Conservation (phyloP, 1,139 yeast species). For the Pichia sp. region DNA sequence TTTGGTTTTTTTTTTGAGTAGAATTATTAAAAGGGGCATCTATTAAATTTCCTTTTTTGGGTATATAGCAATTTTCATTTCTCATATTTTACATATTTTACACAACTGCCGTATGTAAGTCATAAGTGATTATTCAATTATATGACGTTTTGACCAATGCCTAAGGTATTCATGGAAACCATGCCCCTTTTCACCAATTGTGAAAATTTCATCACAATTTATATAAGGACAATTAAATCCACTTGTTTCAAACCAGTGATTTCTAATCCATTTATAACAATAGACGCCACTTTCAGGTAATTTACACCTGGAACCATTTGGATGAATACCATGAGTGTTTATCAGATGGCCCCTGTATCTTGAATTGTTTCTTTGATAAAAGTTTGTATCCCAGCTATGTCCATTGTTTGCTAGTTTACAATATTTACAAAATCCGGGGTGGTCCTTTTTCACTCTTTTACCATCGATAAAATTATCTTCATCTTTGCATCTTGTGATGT, state of each 20-base stretch:
- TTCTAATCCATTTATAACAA: conserved; percentile 15
- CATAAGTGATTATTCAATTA: neutral
- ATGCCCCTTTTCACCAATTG: conserved; percentile 16
- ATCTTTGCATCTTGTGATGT: conserved; percentile 11
- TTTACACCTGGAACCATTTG: conserved; percentile 8
- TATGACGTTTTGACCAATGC: conserved; percentile 13
- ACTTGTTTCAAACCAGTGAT: conserved; percentile 15
- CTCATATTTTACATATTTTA: no score
- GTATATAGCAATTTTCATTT: neutral
- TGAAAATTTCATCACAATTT: conserved; percentile 5
- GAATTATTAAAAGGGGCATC: neutral
- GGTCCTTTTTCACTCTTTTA: conserved; percentile 15
- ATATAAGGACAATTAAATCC: conserved; percentile 13
- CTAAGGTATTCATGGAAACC: conserved; percentile 17
- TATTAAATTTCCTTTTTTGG: neutral
- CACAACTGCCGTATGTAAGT: no score
- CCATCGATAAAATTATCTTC: conserved; percentile 8
- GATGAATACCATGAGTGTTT: conserved; percentile 19
- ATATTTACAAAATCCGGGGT: conserved; percentile 17
- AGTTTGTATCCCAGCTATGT: conserved; percentile 11
- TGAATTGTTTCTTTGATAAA: conserved; percentile 17
- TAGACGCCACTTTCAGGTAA: conserved; percentile 9
- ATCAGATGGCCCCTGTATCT: conserved; percentile 18
- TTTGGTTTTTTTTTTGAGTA: neutral
- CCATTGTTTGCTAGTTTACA: conserved; percentile 5